phyloP scores from a whole-genome alignment of 768 basidiomycete genomes.

The Mrakia hoshinonis region DNA sequence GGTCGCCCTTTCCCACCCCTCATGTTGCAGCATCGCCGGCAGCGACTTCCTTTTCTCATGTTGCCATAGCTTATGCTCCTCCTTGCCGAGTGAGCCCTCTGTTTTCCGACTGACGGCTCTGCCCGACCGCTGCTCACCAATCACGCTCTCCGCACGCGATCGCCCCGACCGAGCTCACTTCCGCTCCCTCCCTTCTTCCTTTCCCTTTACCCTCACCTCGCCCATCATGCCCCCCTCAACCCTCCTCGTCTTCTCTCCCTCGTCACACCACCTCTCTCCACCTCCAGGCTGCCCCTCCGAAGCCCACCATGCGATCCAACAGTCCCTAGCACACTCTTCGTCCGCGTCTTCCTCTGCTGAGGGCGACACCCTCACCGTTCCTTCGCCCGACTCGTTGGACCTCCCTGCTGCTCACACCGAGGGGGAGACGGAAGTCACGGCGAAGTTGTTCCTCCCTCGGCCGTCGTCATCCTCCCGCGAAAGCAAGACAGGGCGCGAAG shows the following conservation, averaged over 20 bases:
- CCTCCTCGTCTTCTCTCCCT: constrained; percentile 13
- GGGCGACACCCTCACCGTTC: background rate
- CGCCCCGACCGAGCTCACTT: background rate
- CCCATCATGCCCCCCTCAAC: background rate
- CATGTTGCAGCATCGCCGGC: no score
- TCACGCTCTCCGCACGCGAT: no score
- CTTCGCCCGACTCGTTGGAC: background rate
- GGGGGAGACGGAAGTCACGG: constrained; percentile 10
- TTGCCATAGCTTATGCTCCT: no score
- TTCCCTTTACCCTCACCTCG: background rate
- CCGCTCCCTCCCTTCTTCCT: background rate
- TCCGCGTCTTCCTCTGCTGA: background rate
- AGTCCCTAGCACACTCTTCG: constrained; percentile 2
- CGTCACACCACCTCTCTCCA: constrained; percentile 15
- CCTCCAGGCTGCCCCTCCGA: background rate
- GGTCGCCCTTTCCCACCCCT: no score
- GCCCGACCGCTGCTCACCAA: no score
- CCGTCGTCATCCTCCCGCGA: background rate
- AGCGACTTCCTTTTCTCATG: no score
- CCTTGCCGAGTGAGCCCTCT: no score
- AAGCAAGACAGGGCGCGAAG: background rate
- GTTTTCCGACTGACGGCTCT: no score
- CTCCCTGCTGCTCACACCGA: background rate
- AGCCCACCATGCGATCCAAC: constrained; percentile 8
- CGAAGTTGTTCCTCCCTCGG: constrained; percentile 24